Percentiles rank a stretch among this genome's conserved stretches.
phyloP scores from a whole-genome alignment of 768 basidiomycete species.

The Amanita molliuscula region DNA sequence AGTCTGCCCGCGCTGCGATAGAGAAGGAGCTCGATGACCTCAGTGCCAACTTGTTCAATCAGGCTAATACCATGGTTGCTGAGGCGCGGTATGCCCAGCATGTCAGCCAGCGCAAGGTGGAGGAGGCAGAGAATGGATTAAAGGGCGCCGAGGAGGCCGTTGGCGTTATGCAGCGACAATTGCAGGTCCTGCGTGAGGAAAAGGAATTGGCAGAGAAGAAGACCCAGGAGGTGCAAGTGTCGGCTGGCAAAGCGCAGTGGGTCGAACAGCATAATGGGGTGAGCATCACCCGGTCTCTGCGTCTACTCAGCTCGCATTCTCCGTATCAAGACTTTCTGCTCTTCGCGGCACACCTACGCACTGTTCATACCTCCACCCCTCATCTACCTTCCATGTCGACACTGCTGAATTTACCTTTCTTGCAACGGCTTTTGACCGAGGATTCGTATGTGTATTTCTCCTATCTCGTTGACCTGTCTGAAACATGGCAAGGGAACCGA shows the following conservation, averaged over 20 bases:
- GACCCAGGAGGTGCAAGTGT: slow-evolving; percentile 34
- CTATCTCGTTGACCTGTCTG: slow-evolving; percentile 6
- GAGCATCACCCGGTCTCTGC: slow-evolving; percentile 22
- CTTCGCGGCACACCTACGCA: slow-evolving; percentile 70
- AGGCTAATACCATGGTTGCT: slow-evolving; percentile 98
- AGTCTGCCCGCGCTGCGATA: slow-evolving; percentile 69
- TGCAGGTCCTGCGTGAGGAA: slow-evolving; percentile 65
- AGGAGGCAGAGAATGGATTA: slow-evolving; percentile 67
- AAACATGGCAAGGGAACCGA: slow-evolving; percentile 61
- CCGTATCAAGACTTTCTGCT: slow-evolving; percentile 75
- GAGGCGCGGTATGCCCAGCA: slow-evolving; percentile 67
- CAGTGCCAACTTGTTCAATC: slow-evolving; percentile 79
- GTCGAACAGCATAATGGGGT: slow-evolving; percentile 29
- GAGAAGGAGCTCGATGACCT: slow-evolving; percentile 95
- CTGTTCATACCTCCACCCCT: slow-evolving; percentile 50
- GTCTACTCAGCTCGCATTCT: slow-evolving; percentile 54
- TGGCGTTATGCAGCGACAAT: slow-evolving; percentile 71
- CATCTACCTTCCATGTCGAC: slow-evolving; percentile 61
- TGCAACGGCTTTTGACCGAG: slow-evolving; percentile 65
- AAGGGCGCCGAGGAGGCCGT: slow-evolving; percentile 84
- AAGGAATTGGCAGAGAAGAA: slow-evolving; percentile 52
- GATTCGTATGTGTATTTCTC: slow-evolving; percentile 61
- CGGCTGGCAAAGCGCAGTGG: slow-evolving; percentile 67
- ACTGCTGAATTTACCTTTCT: slow-evolving; percentile 68
- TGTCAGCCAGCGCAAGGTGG: slow-evolving; percentile 63